These are phyloP conservation scores for Plasmopara halstedii DNA, from an alignment of 352 stramenopile genomes.

Conservation along the genomic window DNA sequence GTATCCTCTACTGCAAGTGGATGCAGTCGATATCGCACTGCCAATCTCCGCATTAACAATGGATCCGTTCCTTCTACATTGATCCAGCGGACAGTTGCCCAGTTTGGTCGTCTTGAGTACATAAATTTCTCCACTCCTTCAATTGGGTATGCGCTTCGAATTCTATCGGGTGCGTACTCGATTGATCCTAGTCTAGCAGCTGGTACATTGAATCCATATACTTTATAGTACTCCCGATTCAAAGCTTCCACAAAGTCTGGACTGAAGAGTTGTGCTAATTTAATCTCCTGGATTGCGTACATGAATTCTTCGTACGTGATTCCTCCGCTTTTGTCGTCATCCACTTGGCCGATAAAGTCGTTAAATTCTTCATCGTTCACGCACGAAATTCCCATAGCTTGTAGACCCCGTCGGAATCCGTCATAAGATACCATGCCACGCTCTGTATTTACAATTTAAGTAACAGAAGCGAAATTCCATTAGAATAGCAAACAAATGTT, in stretches of 20 bases:
- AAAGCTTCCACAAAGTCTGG: slow-evolving; percentile 39
- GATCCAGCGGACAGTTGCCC: slow-evolving; percentile 78
- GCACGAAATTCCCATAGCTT: slow-evolving; percentile 70
- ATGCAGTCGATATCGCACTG: slow-evolving; percentile 78
- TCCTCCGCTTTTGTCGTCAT: slow-evolving; percentile 73
- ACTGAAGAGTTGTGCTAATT: slow-evolving; percentile 80
- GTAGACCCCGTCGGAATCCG: slow-evolving; percentile 56
- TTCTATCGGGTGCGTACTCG: slow-evolving; percentile 71
- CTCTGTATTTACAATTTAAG: slow-evolving; percentile 10
- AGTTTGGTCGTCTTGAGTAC: slow-evolving; percentile 68
- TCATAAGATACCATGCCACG: slow-evolving; percentile 68
- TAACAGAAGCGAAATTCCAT: not conserved
- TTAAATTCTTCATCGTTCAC: slow-evolving; percentile 56
- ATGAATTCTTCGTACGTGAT: slow-evolving; percentile 85
- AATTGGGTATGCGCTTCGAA: slow-evolving; percentile 69
- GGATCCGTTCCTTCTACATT: slow-evolving; percentile 62
- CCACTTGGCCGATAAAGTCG: slow-evolving; percentile 65
- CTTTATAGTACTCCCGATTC: slow-evolving; percentile 13
- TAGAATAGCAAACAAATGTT: not conserved
- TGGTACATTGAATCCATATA: slow-evolving; percentile 10
- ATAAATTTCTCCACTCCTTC: slow-evolving; percentile 72
- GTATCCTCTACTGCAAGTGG: slow-evolving; percentile 80
- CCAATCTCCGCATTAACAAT: slow-evolving; percentile 57
- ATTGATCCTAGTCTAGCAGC: slow-evolving; percentile 44
- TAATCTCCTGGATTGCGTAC: slow-evolving; percentile 84